Percentiles rank a stretch among this genome's conserved stretches.
These are phyloP conservation scores for Colletotrichum chrysophilum DNA, from an alignment of 2,329 filamentous ascomycete species.

Conservation along the genomic window DNA sequence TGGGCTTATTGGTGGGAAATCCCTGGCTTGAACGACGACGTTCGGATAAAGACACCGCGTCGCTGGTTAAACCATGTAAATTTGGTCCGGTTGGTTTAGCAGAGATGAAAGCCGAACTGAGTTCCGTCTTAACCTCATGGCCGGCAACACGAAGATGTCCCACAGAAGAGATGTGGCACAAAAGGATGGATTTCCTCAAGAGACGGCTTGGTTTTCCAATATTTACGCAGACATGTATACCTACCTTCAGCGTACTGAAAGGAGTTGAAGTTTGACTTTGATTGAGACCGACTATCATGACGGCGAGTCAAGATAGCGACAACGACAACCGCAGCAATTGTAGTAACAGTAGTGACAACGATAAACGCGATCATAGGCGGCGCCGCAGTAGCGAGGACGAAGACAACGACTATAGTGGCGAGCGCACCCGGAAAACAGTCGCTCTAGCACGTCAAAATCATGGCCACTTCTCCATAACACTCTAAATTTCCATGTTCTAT, in stretches of 20 bases:
- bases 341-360: neutral
- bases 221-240: neutral
- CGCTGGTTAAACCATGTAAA: neutral
- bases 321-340: neutral
- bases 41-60: conserved; percentile 13
- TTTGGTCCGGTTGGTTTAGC: neutral
- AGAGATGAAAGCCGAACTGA: neutral
- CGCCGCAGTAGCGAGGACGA: neutral
- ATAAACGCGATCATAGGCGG: neutral
- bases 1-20: conserved; percentile 16
- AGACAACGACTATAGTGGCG: neutral
- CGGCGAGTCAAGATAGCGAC: too few species aligned
- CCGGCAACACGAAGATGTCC: rapidly evolving
- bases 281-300: too few species aligned
- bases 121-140: neutral
- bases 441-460: neutral
- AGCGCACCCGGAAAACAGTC: neutral
- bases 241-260: neutral
- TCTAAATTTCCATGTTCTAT: neutral
- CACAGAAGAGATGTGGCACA: neutral
- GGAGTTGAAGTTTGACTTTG: neutral
- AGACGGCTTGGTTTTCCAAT: neutral
- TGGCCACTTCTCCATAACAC: neutral
- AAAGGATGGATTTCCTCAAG: neutral
- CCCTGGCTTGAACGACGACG: neutral